A percentile compares a stretch with the other conserved stretches of the same genome.
phyloP scores from a whole-genome alignment of 306 rosid genomes.

The Quercus cerris region DNA sequence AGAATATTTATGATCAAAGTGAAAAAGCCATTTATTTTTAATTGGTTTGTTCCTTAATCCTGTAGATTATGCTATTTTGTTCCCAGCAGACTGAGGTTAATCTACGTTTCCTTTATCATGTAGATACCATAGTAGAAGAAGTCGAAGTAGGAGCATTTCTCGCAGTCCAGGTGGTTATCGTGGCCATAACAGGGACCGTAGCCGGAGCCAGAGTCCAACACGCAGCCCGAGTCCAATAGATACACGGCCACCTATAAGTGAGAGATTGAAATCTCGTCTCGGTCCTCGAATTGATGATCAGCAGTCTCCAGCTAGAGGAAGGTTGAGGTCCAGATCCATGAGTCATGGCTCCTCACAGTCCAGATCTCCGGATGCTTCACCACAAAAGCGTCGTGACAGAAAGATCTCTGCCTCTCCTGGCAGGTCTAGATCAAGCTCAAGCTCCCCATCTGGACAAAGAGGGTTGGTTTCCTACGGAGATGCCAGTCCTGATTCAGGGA shows the following conservation, averaged over 20 bases:
- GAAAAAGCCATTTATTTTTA: not conserved
- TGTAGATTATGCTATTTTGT: not conserved
- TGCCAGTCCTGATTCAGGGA: slow-evolving; percentile 58
- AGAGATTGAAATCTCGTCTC: slow-evolving; percentile 74
- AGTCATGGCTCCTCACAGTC: slow-evolving; percentile 41
- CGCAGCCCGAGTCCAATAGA: slow-evolving; percentile 58
- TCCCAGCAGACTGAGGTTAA: not conserved
- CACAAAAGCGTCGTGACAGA: slow-evolving; percentile 38
- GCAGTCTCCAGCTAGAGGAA: slow-evolving; percentile 41
- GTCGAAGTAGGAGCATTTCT: slow-evolving; percentile 68
- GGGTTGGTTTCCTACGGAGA: slow-evolving; percentile 93
- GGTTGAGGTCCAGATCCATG: slow-evolving; percentile 42
- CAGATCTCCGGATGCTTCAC: slow-evolving; percentile 56
- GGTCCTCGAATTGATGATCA: slow-evolving; percentile 51
- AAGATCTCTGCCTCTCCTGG: slow-evolving; percentile 50
- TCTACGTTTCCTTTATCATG: not conserved
- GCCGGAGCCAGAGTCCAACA: slow-evolving; percentile 47
- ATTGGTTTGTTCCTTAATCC: not conserved
- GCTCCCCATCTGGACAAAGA: slow-evolving; percentile 68
- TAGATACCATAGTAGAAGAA: slow-evolving; percentile 66
- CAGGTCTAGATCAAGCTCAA: slow-evolving; percentile 78
- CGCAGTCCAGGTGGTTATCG: slow-evolving; percentile 66
- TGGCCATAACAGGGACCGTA: slow-evolving; percentile 43
- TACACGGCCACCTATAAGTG: slow-evolving; percentile 67
- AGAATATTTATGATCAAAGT: not conserved